Base-by-base conservation (phyloP, 176 grass and related monocot genomes). In the Juncus inflexus region DNA sequence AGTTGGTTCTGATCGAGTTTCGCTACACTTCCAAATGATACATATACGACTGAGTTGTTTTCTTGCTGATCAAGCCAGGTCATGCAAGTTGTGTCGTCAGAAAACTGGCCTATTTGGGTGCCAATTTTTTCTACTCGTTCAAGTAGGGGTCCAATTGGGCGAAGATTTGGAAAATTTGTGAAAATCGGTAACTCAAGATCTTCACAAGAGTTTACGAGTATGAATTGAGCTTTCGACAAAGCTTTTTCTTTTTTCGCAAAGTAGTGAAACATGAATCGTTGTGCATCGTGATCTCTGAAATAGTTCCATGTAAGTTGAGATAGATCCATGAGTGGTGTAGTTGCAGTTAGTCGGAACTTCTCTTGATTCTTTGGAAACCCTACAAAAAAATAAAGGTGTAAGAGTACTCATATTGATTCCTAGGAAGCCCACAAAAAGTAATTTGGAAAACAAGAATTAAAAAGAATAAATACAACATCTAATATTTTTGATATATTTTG, bases 171-270 rank as follows among this genome's bases (percentile, higher is more conserved):
- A 28, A 28, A 9, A 50, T 60, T 28, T 28, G 19, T 28, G 19
- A 28, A 28, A 28, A 28, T 28, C 19, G 19, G 19, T 28, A 28
- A 28, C 11, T 86, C 80, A 50, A 90, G 65, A 1, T 41, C 80
- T 12, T 63, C 35, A 55, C 83, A 86, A 9, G 89, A 84, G 78
- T 87, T 92, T 80, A 83, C 81, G 68, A 92, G 37, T 41, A 55
- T 55, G 51, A 55, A 55, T 28, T 28, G 19, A 28, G 19, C 19
- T 28, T 28, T 28, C 19, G 19, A 28, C 19, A 28, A 28, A 28
- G 19, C 19, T 28, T 28, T 28, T 28, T 28, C 19, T 28, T 1
- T 28, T 28, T 28, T 28, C 19, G 1, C 19, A 28, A 28, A 28
- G 19, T 28, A 28, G 19, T 28, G 19, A 28, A 28, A 28, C 19